phyloP scores from a whole-genome alignment of 495 filamentous ascomycete genomes.

The Penicillium argentinense region DNA sequence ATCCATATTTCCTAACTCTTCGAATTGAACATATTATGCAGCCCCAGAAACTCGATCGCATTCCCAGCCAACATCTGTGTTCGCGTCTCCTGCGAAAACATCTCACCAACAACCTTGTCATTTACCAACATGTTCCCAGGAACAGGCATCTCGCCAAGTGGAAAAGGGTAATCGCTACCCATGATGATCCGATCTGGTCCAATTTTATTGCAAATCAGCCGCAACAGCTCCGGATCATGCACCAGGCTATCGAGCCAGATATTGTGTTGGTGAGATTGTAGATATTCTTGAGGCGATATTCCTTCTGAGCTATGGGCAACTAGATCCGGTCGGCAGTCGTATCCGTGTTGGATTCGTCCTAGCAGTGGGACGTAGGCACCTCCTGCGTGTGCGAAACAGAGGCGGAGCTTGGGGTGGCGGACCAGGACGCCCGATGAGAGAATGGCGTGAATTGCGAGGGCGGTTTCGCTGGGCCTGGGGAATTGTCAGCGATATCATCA shows the following conservation, averaged over 20 bases:
- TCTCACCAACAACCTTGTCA: slow-evolving; percentile 10
- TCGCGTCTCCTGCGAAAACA: slow-evolving; percentile 15
- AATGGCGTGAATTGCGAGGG: slow-evolving; percentile 17
- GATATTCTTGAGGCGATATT: slow-evolving; percentile 15
- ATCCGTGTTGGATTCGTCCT: slow-evolving; percentile 23
- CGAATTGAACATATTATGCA: slow-evolving; percentile 11
- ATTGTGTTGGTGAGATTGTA: slow-evolving; percentile 15
- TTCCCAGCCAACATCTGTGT: slow-evolving; percentile 23
- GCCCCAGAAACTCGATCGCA: slow-evolving; percentile 19
- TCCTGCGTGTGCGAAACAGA: slow-evolving; percentile 23
- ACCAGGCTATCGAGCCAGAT: slow-evolving; percentile 28
- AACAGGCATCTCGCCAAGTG: slow-evolving; percentile 22
- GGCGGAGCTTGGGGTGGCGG: slow-evolving; percentile 14
- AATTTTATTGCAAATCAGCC: slow-evolving; percentile 23
- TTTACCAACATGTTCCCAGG: slow-evolving; percentile 21
- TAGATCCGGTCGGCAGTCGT: slow-evolving; percentile 23
- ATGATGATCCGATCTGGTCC: slow-evolving; percentile 17
- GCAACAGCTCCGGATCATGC: slow-evolving; percentile 20
- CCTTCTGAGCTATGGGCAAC: slow-evolving; percentile 19
- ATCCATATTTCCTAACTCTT: no score
- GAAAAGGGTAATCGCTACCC: slow-evolving; percentile 29
- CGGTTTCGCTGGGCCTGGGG: slow-evolving; percentile 19
- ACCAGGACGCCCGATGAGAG: slow-evolving; percentile 17
- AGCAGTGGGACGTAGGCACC: slow-evolving; percentile 19
- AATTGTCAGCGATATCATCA: no score